Evolutionary conservation across 2,329 filamentous ascomycete genomes (phyloP).

Genomic region (Celoporthe dispersa): DNA sequence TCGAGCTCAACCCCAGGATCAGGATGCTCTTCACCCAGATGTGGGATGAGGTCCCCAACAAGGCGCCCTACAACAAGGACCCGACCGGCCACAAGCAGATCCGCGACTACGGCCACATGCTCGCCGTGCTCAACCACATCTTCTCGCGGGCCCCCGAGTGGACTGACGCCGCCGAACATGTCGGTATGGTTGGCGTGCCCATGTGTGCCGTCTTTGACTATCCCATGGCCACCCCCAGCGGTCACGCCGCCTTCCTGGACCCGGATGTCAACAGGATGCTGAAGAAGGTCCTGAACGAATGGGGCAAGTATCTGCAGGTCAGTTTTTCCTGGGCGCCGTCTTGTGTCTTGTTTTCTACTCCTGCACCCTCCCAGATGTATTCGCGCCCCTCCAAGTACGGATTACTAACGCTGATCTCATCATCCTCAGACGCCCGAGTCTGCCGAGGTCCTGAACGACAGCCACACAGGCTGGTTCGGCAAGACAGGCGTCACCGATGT

Average conservation of each 20-base stretch:
- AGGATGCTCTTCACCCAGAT: conserved; percentile 70
- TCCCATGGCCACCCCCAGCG: conserved; percentile 58
- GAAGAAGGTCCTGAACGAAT: conserved; percentile 60
- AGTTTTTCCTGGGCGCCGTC: conserved; percentile 18
- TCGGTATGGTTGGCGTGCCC: conserved; percentile 59
- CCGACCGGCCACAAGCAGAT: conserved; percentile 67
- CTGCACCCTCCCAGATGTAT: too few relatives aligned
- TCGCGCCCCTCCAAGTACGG: not conserved
- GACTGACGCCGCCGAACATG: conserved; percentile 55
- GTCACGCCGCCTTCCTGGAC: conserved; percentile 58
- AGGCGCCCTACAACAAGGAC: conserved; percentile 63
- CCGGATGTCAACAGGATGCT: conserved; percentile 58
- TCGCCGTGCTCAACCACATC: conserved; percentile 67
- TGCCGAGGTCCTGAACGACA: conserved; percentile 51
- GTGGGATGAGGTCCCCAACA: conserved; percentile 69
- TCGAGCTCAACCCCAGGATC: conserved; percentile 65
- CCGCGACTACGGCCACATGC: conserved; percentile 68
- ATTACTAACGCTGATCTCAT: not conserved
- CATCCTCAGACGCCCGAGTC: conserved; percentile 53
- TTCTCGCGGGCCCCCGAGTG: conserved; percentile 56
- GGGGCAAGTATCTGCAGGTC: conserved; percentile 59
- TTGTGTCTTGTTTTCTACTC: not conserved
- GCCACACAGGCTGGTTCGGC: conserved; percentile 59
- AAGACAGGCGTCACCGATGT: conserved; percentile 51
- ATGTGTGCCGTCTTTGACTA: conserved; percentile 59